Base-by-base conservation (phyloP, 1,139 yeast genomes). In the Geotrichum macrosporum region DNA sequence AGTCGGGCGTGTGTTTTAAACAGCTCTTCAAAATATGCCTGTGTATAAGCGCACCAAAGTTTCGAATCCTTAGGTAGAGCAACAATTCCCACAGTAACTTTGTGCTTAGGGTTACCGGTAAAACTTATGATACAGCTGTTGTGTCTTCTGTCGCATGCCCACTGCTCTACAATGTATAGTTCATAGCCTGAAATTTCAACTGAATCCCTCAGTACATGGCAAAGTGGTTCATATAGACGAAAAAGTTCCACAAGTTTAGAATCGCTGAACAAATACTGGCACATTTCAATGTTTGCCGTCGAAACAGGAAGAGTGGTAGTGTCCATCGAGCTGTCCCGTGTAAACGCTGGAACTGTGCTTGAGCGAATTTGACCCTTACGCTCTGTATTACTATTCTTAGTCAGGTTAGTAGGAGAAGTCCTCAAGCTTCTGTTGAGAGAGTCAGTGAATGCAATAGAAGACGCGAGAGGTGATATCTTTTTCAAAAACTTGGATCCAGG, bases 111-210 rank as follows among this genome's bases (percentile, higher is more conserved):
- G 59, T 87, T 85, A 2, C 97, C 97, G 0, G 97, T 89, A 61
- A 77, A 92, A 0, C 94, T 78, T 0, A 92, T 78, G 21, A 89
- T 82, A 5, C 84, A 74, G 0, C 82, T 73, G 30, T 86, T 80
- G 19, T 80, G 69, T 46, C 76, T 74, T 34, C 97, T 70, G 49
- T 80, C 81, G 35, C 83, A 75, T 2, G 85, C 82, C 97, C 98
- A 92, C 64, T 89, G 96, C 61, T 92, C 97, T 10, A 89, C 95
- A 41, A 92, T 71, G 60, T 92, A 92, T 22, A 85, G 76, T 62
- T 92, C 97, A 61, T 84, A 86, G 1, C 97, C 97, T 1, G 50
- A 44, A 6, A 66, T 48, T 29, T 51, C 57, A 30, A 53, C 52
- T 13, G 46, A 43, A 15, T 55, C 53, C 1, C 44, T 44, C 12